Base-by-base conservation (phyloP, 208 protist species). In the Lotmaria passim region DNA sequence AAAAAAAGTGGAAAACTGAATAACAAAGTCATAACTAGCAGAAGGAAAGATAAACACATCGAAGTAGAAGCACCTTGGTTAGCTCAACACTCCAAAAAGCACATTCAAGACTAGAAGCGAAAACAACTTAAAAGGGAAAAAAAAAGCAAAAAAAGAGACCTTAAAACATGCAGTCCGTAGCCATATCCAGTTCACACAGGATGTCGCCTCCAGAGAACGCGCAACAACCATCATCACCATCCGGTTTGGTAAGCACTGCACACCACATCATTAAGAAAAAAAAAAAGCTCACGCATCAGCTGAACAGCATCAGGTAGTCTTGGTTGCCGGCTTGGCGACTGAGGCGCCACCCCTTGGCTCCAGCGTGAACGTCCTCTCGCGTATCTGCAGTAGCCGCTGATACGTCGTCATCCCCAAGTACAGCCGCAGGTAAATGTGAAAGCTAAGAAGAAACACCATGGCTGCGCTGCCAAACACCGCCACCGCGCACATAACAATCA, bases 361-460 rank as follows among this genome's bases (percentile, higher is more conserved):
- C 12, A 63, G 26, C 21, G 59, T 46, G 28, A 67, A 38, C 10
- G 52, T 24, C 55, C 59, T 7, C 58, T 83, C 70, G 17, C 90
- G 77, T 72, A 75, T 68, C 34, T 23, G 15, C 48, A 88, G 46
- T 6, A 95, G 83, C 41, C 80, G 83, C 36, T 92, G 73, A 72
- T 90, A 93, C 38, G 90, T 93, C 51, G 84, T 88, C 48, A 81
- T 64, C 19, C 69, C 69, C 19, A 64, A 24, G 10, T 66, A 69
- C 24, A 56, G 65, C 8, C 86, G 51, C 78, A 87, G 75, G 26
- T 68, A 75, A 21, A 88, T 66, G 76, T 95, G 87, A 67, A 87
- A 95, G 12, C 44, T 43, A 26, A 93, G 26, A n/a, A 95, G 60
- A 41, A 92, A 81, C 39, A 84, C 17, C 14, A 92, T 60, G 19